These are phyloP conservation scores for Botrytis fragariae DNA, from an alignment of 2,329 filamentous ascomycete species.

Conservation along the genomic window DNA sequence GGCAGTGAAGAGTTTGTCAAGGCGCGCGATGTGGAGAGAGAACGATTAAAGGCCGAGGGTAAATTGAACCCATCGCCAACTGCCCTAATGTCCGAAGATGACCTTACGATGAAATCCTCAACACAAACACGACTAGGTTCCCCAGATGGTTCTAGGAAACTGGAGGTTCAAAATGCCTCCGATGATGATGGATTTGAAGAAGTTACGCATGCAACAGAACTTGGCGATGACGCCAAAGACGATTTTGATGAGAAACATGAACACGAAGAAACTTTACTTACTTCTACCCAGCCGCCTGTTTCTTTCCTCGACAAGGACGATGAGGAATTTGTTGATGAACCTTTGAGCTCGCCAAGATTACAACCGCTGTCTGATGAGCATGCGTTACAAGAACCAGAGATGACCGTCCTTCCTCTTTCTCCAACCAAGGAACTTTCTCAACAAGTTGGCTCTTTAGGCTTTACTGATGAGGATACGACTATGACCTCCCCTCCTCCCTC, in stretches of 20 bases:
- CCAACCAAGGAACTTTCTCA: constrained; percentile 46
- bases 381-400: constrained; percentile 52
- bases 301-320: constrained; percentile 59
- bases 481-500: constrained; percentile 32
- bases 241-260: constrained; percentile 59
- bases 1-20: constrained; percentile 86
- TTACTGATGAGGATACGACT: constrained; percentile 33
- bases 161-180: constrained; percentile 77
- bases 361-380: constrained; percentile 57
- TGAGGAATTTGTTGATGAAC: constrained; percentile 76
- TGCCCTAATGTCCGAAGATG: constrained; percentile 53
- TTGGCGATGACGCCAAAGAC: constrained; percentile 70
- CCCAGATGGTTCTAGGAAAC: constrained; percentile 63
- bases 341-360: constrained; percentile 66
- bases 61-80: constrained; percentile 53
- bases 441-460: constrained; percentile 32
- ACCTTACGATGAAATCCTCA: constrained; percentile 57
- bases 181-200: constrained; percentile 95
- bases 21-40: constrained; percentile 75
- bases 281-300: constrained; percentile 37
- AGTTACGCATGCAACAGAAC: constrained; percentile 67
- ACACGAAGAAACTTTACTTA: constrained; percentile 51
- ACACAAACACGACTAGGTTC: constrained; percentile 48
- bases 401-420: constrained; percentile 58
- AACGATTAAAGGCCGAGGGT: constrained; percentile 74